Percentiles rank a stretch among this genome's conserved stretches.
These are phyloP conservation scores for Populus hybrid DNA, from an alignment of 441 rosid species.

Conservation along the genomic window DNA sequence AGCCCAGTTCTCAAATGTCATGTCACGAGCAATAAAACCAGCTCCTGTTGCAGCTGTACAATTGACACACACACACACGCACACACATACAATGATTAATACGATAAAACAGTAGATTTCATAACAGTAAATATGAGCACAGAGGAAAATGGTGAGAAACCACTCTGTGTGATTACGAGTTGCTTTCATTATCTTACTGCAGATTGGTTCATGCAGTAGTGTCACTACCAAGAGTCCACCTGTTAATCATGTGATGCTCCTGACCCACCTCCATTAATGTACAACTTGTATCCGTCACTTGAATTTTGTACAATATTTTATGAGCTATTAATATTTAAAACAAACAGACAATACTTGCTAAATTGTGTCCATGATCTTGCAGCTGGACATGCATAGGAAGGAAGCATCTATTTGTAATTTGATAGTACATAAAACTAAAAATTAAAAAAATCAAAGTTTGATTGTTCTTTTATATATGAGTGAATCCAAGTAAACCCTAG, in stretches of 20 bases:
- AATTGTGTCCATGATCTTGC: no score
- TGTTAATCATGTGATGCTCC: not conserved
- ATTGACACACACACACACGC: not conserved
- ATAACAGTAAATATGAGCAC: not conserved
- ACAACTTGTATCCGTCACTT: slow-evolving; percentile 7
- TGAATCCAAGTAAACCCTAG: not conserved
- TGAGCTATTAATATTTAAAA: not conserved
- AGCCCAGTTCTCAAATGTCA: slow-evolving; percentile 80
- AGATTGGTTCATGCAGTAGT: not conserved
- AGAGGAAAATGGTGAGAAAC: not conserved
- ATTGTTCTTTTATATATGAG: not conserved
- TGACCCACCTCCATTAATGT: slow-evolving; percentile 24
- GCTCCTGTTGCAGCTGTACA: slow-evolving; percentile 78
- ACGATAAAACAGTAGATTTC: not conserved
- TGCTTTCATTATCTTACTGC: not conserved
- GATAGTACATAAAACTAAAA: not conserved
- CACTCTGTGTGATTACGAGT: not conserved
- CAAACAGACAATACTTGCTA: not conserved
- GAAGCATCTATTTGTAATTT: not conserved
- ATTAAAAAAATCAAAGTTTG: not conserved
- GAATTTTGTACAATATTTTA: not conserved
- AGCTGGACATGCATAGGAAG: no score
- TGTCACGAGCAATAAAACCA: slow-evolving; percentile 83
- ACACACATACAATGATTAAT: no score
- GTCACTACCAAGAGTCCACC: not conserved